These are phyloP conservation scores for Lojkania enalia DNA, from an alignment of 2,329 filamentous ascomycete species.

Conservation along the genomic window DNA sequence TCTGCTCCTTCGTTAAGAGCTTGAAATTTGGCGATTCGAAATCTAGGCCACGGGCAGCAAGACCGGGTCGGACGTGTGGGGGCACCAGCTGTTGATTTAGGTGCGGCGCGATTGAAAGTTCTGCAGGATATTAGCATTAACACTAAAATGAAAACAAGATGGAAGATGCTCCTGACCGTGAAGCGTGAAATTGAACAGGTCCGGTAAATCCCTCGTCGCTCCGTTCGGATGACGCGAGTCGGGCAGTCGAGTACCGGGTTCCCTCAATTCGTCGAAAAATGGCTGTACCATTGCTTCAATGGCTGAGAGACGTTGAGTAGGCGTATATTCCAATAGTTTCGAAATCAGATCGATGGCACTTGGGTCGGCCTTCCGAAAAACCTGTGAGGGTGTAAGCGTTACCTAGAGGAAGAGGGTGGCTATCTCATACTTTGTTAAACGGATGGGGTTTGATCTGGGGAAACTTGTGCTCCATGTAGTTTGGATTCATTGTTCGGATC, in stretches of 20 bases:
- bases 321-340: constrained; percentile 91
- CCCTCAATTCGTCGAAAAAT: constrained; percentile 96
- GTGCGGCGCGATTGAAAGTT: constrained; percentile 91
- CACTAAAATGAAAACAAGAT: constrained; percentile 1
- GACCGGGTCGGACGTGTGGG: constrained; percentile 72
- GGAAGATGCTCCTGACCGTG: constrained; percentile 89
- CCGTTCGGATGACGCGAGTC: constrained; percentile 90
- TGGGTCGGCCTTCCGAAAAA: constrained; percentile 93
- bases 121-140: constrained; percentile 56
- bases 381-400: constrained; percentile 51
- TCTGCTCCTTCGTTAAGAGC: constrained; percentile 88
- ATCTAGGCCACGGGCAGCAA: constrained; percentile 80
- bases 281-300: constrained; percentile 97
- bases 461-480: constrained; percentile 99
- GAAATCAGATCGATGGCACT: constrained; percentile 96
- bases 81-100: constrained; percentile 90
- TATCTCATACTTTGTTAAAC: constrained; percentile 76
- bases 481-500: constrained; percentile 99
- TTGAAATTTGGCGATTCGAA: constrained; percentile 81
- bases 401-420: constrained; percentile 1
- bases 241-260: constrained; percentile 86
- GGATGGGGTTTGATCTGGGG: constrained; percentile 99
- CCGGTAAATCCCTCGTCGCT: constrained; percentile 77
- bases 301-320: constrained; percentile 89
- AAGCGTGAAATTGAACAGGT: constrained; percentile 88